These are phyloP conservation scores for Xerocomus minutiporus DNA, from an alignment of 1,284 basidiomycete species.

Conservation along the genomic window DNA sequence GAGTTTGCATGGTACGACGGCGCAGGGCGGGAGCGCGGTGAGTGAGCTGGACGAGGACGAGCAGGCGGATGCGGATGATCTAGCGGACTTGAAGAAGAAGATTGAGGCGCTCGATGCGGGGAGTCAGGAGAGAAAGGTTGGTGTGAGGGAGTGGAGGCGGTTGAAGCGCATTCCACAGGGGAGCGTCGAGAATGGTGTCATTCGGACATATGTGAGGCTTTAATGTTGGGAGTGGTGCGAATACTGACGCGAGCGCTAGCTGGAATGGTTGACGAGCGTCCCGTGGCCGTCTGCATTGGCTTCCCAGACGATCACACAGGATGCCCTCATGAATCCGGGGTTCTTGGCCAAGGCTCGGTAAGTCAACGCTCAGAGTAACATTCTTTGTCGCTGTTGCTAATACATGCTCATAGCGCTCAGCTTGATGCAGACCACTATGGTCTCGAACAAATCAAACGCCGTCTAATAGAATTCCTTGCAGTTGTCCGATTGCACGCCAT, in stretches of 20 bases:
- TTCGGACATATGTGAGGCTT: constrained; percentile 61
- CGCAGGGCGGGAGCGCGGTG: constrained; percentile 10
- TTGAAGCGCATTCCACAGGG: constrained; percentile 71
- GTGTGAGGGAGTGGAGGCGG: constrained; percentile 77
- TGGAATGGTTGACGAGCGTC: constrained; percentile 81
- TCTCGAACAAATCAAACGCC: constrained; percentile 85
- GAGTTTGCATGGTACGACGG: constrained; percentile 40
- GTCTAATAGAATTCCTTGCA: constrained; percentile 86
- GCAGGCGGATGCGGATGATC: constrained; percentile 70
- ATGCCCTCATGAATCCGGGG: constrained; percentile 43
- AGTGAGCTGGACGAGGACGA: constrained; percentile 68
- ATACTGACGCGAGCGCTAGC: constrained; percentile 36
- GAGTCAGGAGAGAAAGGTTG: constrained; percentile 74
- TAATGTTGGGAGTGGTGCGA: background rate
- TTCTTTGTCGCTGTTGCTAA: constrained; percentile 5
- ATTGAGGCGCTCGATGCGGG: constrained; percentile 77
- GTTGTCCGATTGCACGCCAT: constrained; percentile 78
- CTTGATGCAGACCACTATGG: constrained; percentile 88
- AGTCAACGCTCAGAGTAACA: constrained; percentile 2
- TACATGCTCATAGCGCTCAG: constrained; percentile 43
- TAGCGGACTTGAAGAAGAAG: constrained; percentile 73
- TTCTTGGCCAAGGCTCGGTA: constrained; percentile 60
- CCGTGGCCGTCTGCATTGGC: constrained; percentile 59
- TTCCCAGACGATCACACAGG: constrained; percentile 23
- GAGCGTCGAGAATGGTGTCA: constrained; percentile 75